These are phyloP conservation scores for Biscogniauxia sp. DNA, from an alignment of 2,329 filamentous ascomycete species.

Conservation along the genomic window DNA sequence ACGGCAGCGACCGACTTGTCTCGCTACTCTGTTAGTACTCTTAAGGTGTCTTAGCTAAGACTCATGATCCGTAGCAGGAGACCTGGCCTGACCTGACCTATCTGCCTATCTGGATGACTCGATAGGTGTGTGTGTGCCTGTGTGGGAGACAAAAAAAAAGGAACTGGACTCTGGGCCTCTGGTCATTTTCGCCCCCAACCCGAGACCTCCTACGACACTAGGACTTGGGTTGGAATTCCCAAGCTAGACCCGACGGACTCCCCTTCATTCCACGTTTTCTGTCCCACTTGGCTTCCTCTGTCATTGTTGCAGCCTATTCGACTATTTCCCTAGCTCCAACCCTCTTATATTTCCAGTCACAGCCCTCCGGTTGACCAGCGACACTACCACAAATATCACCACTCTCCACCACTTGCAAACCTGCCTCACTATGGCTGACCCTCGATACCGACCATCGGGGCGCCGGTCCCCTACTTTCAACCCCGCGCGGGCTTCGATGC, in stretches of 20 bases:
- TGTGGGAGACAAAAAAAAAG: constrained; percentile 3
- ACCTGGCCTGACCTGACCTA: constrained; percentile 16
- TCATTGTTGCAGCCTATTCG: background rate
- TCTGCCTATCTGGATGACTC: constrained; percentile 17
- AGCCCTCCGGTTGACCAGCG: background rate
- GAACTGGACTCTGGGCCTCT: background rate
- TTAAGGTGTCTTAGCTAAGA: constrained; percentile 14
- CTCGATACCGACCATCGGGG: constrained; percentile 43
- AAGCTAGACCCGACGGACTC: constrained; percentile 10
- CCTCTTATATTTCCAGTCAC: background rate
- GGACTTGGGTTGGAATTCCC: constrained; percentile 6
- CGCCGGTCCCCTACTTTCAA: constrained; percentile 46
- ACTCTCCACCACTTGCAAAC: constrained; percentile 2
- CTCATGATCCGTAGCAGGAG: constrained; percentile 7
- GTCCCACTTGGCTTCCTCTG: background rate
- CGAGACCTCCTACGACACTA: constrained; percentile 13
- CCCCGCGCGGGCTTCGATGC: constrained; percentile 54
- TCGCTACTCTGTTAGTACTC: constrained; percentile 15
- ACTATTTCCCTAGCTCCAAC: background rate
- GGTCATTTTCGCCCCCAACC: constrained; percentile 17
- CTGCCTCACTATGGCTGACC: constrained; percentile 44
- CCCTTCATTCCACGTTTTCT: constrained; percentile 8
- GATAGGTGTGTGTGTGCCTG: constrained; percentile 7
- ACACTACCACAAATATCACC: background rate
- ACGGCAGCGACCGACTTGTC: constrained; percentile 13